A percentile compares a stretch with the other conserved stretches of the same genome.
phyloP scores from a whole-genome alignment of 2,329 filamentous ascomycete genomes.

The Pyrenophora teres region DNA sequence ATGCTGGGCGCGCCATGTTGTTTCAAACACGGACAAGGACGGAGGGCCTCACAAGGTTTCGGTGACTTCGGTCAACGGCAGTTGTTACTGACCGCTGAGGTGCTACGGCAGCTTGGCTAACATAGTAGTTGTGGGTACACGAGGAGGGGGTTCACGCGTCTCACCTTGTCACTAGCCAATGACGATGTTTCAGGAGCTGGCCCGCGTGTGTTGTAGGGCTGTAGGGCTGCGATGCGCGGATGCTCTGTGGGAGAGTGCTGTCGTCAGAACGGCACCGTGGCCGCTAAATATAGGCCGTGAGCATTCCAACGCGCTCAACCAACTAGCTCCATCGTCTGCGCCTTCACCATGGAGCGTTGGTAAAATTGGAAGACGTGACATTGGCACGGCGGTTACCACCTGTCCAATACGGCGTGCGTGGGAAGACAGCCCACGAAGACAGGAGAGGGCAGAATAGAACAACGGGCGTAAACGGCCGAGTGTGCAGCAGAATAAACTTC shows the following conservation, averaged over 20 bases:
- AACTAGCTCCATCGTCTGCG: slow-evolving; percentile 3
- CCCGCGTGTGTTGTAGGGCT: slow-evolving; percentile 30
- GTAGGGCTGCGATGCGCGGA: slow-evolving; percentile 18
- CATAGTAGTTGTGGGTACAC: slow-evolving; percentile 15
- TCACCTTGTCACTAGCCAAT: slow-evolving; percentile 17
- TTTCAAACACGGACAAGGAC: slow-evolving; percentile 10
- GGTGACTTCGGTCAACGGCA: slow-evolving; percentile 19
- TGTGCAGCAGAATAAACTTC: slow-evolving; percentile 10
- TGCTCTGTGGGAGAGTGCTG: slow-evolving; percentile 13
- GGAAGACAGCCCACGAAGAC: background rate
- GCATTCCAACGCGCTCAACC: background rate
- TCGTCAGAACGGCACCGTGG: slow-evolving; percentile 23
- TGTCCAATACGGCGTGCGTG: background rate
- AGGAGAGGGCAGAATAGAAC: slow-evolving; percentile 1
- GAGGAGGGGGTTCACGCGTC: slow-evolving; percentile 23
- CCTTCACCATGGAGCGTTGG: slow-evolving; percentile 2
- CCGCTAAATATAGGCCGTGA: slow-evolving; percentile 37
- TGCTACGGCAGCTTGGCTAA: slow-evolving; percentile 15
- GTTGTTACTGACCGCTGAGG: slow-evolving; percentile 16
- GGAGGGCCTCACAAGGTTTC: slow-evolving; percentile 8
- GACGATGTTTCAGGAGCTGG: slow-evolving; percentile 10
- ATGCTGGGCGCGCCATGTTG: slow-evolving; percentile 9
- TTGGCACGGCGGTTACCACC: slow-evolving; percentile 15
- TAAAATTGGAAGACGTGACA: slow-evolving; percentile 21
- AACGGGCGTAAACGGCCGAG: background rate